Percentiles rank a stretch among this genome's conserved stretches.
Evolutionary conservation across 2,329 filamentous ascomycete species (phyloP).

Genomic region (Graphiopsis chlorocephala): DNA sequence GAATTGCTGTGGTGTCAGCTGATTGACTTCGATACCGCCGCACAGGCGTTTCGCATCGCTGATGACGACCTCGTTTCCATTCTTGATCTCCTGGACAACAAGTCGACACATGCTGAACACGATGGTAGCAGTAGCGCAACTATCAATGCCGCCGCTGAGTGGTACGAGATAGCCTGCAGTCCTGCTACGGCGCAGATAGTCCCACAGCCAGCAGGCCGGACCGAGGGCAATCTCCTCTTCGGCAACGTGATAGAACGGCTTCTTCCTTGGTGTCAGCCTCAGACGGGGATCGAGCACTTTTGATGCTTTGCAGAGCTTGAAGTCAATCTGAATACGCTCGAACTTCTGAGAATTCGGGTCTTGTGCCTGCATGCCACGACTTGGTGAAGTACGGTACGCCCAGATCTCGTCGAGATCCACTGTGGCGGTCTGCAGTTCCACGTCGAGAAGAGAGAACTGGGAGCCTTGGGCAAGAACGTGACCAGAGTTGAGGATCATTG

Average conservation of each 20-base stretch:
- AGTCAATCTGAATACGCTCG: slow-evolving; percentile 43
- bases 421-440: slow-evolving; percentile 55
- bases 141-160: slow-evolving; percentile 60
- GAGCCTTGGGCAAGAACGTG: slow-evolving; percentile 63
- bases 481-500: slow-evolving; percentile 63
- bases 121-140: slow-evolving; percentile 54
- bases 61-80: slow-evolving; percentile 55
- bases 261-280: slow-evolving; percentile 44
- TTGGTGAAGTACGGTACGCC: slow-evolving; percentile 55
- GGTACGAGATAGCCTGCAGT: slow-evolving; percentile 57
- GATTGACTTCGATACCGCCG: slow-evolving; percentile 47
- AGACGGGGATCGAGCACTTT: slow-evolving; percentile 27
- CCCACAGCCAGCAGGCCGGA: slow-evolving; percentile 66
- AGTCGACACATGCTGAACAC: slow-evolving; percentile 52
- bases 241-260: slow-evolving; percentile 56
- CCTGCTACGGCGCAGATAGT: slow-evolving; percentile 55
- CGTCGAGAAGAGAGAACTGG: slow-evolving; percentile 62
- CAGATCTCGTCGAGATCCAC: slow-evolving; percentile 68
- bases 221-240: slow-evolving; percentile 67
- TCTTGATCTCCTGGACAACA: slow-evolving; percentile 52
- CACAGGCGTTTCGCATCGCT: slow-evolving; percentile 52
- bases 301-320: slow-evolving; percentile 38
- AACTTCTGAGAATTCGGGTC: slow-evolving; percentile 45
- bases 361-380: slow-evolving; percentile 59
- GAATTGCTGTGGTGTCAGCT: slow-evolving; percentile 56